Evolutionary conservation across 2,329 filamentous ascomycete species (phyloP).

Genomic region (Alternaria atra): DNA sequence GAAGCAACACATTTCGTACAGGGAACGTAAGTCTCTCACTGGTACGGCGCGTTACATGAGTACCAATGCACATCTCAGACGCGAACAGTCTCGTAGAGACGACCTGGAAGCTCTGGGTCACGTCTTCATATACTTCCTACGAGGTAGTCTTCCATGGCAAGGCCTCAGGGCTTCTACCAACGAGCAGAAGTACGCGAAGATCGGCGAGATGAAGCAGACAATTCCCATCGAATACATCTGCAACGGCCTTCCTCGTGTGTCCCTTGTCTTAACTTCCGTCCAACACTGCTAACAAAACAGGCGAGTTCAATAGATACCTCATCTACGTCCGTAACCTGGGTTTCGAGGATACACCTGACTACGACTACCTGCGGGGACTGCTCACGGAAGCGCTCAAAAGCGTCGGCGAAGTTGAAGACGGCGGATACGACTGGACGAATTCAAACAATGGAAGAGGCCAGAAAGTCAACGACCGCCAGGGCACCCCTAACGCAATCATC

Average conservation of each 20-base stretch:
- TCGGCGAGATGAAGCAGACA: slow-evolving; percentile 99
- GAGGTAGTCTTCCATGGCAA: slow-evolving; percentile 73
- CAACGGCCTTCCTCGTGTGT: slow-evolving; percentile 83
- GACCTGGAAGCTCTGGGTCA: slow-evolving; percentile 86
- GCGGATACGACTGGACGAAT: slow-evolving; percentile 99
- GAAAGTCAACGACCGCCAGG: slow-evolving; percentile 72
- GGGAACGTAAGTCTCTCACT: slow-evolving; percentile 94
- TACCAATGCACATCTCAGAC: slow-evolving; percentile 97
- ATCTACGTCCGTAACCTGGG: slow-evolving; percentile 97
- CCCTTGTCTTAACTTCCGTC: background rate
- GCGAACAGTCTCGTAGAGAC: slow-evolving; percentile 94
- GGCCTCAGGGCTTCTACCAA: slow-evolving; percentile 74
- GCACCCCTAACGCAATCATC: no score
- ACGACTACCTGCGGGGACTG: slow-evolving; percentile 95
- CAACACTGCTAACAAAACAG: slow-evolving; percentile 56
- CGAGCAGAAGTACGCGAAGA: slow-evolving; percentile 99
- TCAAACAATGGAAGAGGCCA: slow-evolving; percentile 91
- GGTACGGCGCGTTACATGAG: slow-evolving; percentile 99
- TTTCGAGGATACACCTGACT: slow-evolving; percentile 98
- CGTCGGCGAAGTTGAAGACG: slow-evolving; percentile 92
- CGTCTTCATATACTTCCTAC: slow-evolving; percentile 75
- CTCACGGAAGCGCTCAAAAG: slow-evolving; percentile 97
- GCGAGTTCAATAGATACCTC: slow-evolving; percentile 97
- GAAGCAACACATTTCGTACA: slow-evolving; percentile 97
- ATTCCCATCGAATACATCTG: slow-evolving; percentile 96